phyloP scores from a whole-genome alignment of 2,329 filamentous ascomycete species.

The Cordyceps fumosorosea region DNA sequence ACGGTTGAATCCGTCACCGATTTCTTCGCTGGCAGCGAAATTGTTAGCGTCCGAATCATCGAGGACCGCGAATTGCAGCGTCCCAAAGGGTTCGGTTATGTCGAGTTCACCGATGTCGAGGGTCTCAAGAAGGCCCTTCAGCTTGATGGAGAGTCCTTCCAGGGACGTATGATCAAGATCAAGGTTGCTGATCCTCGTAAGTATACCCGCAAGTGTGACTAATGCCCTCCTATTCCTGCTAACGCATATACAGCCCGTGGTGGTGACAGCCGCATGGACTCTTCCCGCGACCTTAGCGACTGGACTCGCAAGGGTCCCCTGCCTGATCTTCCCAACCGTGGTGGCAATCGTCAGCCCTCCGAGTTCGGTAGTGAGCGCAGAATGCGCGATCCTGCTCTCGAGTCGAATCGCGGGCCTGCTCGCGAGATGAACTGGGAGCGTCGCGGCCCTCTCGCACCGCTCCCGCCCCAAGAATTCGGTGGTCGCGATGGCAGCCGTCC shows the following conservation, averaged over 20 bases:
- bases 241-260: slow-evolving; percentile 66
- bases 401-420: slow-evolving; percentile 48
- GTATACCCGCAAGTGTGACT: slow-evolving; percentile 25
- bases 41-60: slow-evolving; percentile 89
- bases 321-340: slow-evolving; percentile 58
- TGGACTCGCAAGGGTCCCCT: slow-evolving; percentile 93
- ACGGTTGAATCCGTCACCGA: slow-evolving; percentile 75
- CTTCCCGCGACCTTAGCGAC: slow-evolving; percentile 71
- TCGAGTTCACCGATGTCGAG: slow-evolving; percentile 83
- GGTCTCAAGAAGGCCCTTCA: slow-evolving; percentile 86
- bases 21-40: slow-evolving; percentile 78
- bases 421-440: slow-evolving; percentile 89
- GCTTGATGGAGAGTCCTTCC: slow-evolving; percentile 74
- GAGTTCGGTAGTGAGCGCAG: slow-evolving; percentile 54
- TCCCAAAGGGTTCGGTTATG: slow-evolving; percentile 97
- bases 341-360: slow-evolving; percentile 37
- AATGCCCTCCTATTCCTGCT: slow-evolving; percentile 20
- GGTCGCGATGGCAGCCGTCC: slow-evolving; percentile 51
- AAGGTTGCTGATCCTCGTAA: slow-evolving; percentile 97
- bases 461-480: slow-evolving; percentile 45
- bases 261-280: slow-evolving; percentile 55
- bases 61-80: slow-evolving; percentile 91
- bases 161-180: slow-evolving; percentile 83
- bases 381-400: slow-evolving; percentile 53
- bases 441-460: slow-evolving; percentile 80